Evolutionary conservation across 148 eudicot species (phyloP).

Genomic region (Rheum nobile): DNA sequence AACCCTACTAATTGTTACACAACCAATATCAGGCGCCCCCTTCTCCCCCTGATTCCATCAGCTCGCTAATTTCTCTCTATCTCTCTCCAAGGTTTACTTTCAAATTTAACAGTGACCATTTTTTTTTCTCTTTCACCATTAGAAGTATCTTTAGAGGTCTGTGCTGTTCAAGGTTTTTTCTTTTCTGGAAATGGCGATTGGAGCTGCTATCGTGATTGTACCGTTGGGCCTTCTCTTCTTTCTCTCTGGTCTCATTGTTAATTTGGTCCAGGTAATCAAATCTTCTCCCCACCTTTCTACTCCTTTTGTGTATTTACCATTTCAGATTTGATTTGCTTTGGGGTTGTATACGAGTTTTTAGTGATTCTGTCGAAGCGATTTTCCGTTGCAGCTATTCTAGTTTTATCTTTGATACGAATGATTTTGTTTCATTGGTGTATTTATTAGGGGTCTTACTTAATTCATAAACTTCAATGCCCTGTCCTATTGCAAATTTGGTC

Average conservation of each 20-base stretch:
- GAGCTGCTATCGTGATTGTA: slow-evolving; percentile 63
- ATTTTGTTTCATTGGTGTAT: slow-evolving; percentile 1
- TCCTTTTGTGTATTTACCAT: not conserved
- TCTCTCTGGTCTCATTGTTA: slow-evolving; percentile 68
- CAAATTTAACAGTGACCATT: not conserved
- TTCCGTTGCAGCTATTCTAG: not conserved
- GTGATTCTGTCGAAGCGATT: not conserved
- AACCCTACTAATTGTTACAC: too few relatives aligned
- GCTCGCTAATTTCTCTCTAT: too few relatives aligned
- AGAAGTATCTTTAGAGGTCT: not conserved
- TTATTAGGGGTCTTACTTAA: not conserved
- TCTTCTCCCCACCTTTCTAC: not conserved
- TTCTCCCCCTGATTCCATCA: too few relatives aligned
- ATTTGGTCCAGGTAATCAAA: slow-evolving; percentile 52
- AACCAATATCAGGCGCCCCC: too few relatives aligned
- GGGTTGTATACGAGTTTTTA: not conserved
- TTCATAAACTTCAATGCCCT: not conserved
- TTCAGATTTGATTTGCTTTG: not conserved
- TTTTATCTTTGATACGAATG: not conserved
- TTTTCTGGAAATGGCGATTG: slow-evolving; percentile 42
- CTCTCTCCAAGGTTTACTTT: not conserved
- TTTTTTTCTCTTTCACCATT: not conserved
- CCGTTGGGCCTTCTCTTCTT: slow-evolving; percentile 73
- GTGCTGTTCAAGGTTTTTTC: not conserved
- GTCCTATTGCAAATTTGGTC: not conserved